Percentiles rank a stretch among this genome's conserved stretches.
Evolutionary conservation across 2,329 filamentous ascomycete genomes (phyloP).

Genomic region (Fusarium vanettenii): DNA sequence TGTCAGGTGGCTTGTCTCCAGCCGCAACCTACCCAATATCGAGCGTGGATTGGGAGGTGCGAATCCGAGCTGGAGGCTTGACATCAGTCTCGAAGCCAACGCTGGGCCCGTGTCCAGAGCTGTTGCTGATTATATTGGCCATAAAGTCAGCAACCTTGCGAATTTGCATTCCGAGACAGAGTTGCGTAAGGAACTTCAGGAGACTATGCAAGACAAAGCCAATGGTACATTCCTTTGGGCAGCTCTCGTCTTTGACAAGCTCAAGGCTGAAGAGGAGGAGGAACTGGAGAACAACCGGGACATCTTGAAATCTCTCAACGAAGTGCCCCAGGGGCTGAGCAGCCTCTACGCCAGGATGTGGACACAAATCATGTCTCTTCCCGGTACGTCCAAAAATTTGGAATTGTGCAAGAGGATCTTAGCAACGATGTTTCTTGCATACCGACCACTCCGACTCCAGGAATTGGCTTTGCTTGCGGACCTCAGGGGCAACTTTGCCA

Average conservation of each 20-base stretch:
- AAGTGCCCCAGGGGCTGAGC: background rate
- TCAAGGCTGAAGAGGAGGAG: background rate
- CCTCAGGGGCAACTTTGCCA: background rate
- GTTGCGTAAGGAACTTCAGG: background rate
- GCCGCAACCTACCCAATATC: background rate
- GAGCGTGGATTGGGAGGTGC: background rate
- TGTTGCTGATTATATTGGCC: background rate
- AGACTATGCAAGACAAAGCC: background rate
- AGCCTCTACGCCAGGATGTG: background rate
- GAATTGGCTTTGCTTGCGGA: background rate
- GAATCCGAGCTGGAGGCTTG: background rate
- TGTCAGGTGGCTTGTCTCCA: slow-evolving; percentile 11
- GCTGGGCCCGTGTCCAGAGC: background rate
- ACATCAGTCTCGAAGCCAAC: background rate
- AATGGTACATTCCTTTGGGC: background rate
- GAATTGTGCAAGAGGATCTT: no score
- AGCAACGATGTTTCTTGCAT: background rate
- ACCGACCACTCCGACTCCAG: background rate
- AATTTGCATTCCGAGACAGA: background rate
- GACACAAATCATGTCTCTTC: background rate
- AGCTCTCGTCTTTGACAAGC: background rate
- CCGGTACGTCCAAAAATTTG: no score
- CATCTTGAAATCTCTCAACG: background rate
- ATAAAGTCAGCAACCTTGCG: background rate
- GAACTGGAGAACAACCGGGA: background rate